Percentiles rank a stretch among this genome's conserved stretches.
Conservation (phyloP, 208 protist species). For the Vickermania ingenoplastis region DNA sequence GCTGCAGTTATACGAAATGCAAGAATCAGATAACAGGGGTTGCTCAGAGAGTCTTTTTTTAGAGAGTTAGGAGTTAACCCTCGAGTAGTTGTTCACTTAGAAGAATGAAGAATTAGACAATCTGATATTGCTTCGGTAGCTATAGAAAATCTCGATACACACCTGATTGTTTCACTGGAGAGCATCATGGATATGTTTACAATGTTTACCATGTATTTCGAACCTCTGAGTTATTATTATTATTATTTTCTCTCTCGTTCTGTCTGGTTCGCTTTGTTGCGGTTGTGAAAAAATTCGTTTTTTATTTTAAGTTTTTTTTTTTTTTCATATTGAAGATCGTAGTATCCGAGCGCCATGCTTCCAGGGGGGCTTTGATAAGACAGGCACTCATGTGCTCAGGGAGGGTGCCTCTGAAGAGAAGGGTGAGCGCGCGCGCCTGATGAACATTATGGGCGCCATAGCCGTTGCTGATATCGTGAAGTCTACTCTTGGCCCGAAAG, state of each 20-base stretch:
- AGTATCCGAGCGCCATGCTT: too few species aligned
- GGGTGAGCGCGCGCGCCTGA: slow-evolving; percentile 87
- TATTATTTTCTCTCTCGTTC: too few species aligned
- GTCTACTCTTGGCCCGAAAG: slow-evolving; percentile 98
- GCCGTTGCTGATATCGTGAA: slow-evolving; percentile 97
- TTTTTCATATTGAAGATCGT: slow-evolving; percentile 1
- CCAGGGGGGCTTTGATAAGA: slow-evolving; percentile 78
- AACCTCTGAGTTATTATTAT: too few species aligned
- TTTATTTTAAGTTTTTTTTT: slow-evolving; percentile 7
- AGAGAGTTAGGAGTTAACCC: not conserved
- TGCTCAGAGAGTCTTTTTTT: slow-evolving; percentile 4
- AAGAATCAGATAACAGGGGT: slow-evolving; percentile 2
- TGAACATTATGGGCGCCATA: slow-evolving; percentile 88
- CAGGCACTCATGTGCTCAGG: slow-evolving; percentile 71
- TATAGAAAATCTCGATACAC: too few species aligned
- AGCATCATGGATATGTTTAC: too few species aligned
- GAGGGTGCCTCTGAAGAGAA: slow-evolving; percentile 88
- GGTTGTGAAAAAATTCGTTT: slow-evolving; percentile 9
- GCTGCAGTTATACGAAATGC: not conserved
- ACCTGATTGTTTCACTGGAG: too few species aligned
- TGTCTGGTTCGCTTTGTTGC: too few species aligned
- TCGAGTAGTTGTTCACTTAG: not conserved
- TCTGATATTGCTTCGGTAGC: too few species aligned
- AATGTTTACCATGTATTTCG: too few species aligned
- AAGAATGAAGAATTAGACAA: not conserved